phyloP scores from a whole-genome alignment of 257 asterid species.

The Solanum peruvianum region DNA sequence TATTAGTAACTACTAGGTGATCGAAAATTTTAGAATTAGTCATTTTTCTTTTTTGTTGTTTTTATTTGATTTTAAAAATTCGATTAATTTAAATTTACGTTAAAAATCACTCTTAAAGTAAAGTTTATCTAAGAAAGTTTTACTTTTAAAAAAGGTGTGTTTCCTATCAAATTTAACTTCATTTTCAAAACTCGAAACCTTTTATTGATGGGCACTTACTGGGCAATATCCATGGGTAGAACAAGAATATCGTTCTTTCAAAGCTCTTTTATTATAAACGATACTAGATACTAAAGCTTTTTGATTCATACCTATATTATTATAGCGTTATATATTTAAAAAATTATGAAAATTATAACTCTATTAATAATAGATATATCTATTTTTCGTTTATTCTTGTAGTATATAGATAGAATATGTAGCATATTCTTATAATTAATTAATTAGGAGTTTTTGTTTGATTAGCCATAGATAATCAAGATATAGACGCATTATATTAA shows the following conservation, averaged over 20 bases:
- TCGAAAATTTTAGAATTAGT: background rate
- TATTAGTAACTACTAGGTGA: background rate
- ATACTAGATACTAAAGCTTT: too few relatives aligned
- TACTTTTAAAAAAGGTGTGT: background rate
- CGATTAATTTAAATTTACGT: background rate
- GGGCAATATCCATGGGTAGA: background rate
- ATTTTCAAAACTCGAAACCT: background rate
- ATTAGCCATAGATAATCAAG: background rate
- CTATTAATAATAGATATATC: background rate
- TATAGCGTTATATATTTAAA: too few relatives aligned
- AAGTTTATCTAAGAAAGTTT: background rate
- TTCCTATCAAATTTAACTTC: fast-evolving
- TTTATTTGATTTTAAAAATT: background rate
- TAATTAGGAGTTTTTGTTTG: background rate
- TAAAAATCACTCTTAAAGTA: background rate
- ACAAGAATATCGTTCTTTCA: background rate
- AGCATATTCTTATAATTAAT: background rate
- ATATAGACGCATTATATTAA: background rate
- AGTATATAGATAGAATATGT: background rate
- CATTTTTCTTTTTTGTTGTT: background rate
- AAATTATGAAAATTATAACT: too few relatives aligned
- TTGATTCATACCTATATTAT: too few relatives aligned
- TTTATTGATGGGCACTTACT: background rate
- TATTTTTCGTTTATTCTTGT: background rate
- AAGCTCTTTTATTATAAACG: too few relatives aligned